Evolutionary conservation across 1,284 basidiomycete genomes (phyloP).

Genomic region (Cystobasidium pallidum): DNA sequence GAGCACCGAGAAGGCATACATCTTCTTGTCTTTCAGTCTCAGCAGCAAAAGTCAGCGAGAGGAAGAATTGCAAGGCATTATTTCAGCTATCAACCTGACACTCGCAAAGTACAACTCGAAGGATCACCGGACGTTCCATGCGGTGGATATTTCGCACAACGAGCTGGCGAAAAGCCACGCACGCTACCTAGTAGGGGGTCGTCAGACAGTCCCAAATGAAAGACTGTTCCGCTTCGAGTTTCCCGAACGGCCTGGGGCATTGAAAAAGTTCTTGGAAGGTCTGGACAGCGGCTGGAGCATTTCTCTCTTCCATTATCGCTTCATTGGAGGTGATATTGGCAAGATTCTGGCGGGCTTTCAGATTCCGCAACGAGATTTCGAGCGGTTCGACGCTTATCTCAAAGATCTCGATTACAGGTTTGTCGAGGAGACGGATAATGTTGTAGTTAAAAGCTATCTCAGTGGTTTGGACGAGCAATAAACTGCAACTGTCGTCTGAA

Average conservation of each 20-base stretch:
- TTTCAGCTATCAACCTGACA: conserved; percentile 65
- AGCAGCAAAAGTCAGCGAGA: conserved; percentile 57
- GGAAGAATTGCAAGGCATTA: conserved; percentile 70
- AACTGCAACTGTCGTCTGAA: neutral
- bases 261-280: conserved; percentile 83
- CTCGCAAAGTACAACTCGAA: conserved; percentile 64
- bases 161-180: conserved; percentile 95
- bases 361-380: conserved; percentile 71
- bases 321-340: conserved; percentile 91
- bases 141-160: conserved; percentile 87
- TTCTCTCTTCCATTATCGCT: conserved; percentile 94
- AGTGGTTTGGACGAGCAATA: conserved; percentile 8
- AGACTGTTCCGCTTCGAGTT: conserved; percentile 95
- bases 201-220: conserved; percentile 75
- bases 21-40: conserved; percentile 89
- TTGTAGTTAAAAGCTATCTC: conserved; percentile 79
- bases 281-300: conserved; percentile 90
- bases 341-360: conserved; percentile 92
- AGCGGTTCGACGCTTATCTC: conserved; percentile 74
- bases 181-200: conserved; percentile 91
- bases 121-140: conserved; percentile 58
- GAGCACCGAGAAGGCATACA: conserved; percentile 66
- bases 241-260: conserved; percentile 89
- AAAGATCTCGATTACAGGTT: conserved; percentile 79
- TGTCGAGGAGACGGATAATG: conserved; percentile 91